Evolutionary conservation across 2,329 filamentous ascomycete genomes (phyloP).

Genomic region (Ophiostoma australiae): DNA sequence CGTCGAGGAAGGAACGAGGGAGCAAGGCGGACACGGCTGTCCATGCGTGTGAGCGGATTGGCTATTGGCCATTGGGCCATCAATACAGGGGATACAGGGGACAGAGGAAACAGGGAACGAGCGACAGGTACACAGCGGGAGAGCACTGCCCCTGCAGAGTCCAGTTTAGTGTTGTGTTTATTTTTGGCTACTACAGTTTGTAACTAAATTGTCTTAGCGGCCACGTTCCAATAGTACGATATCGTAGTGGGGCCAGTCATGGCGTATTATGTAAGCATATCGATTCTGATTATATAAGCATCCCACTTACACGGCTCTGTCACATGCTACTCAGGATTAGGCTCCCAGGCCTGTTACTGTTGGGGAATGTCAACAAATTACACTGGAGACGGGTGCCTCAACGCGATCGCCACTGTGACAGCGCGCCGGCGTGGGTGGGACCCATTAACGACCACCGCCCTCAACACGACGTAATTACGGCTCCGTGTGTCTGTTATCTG

Average conservation of each 20-base stretch:
- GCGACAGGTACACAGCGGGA: not conserved
- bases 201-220: not conserved
- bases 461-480: not conserved
- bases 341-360: not conserved
- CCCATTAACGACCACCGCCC: slow-evolving; percentile 1
- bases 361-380: slow-evolving; percentile 14
- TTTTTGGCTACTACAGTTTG: not conserved
- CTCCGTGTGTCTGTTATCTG: not conserved
- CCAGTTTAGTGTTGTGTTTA: not conserved
- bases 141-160: slow-evolving; percentile 10
- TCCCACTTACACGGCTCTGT: not conserved
- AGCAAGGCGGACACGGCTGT: slow-evolving; percentile 6
- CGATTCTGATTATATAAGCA: not conserved
- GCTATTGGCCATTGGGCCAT: not conserved
- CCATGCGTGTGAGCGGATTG: slow-evolving; percentile 5
- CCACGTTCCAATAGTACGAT: not conserved
- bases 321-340: slow-evolving; percentile 3
- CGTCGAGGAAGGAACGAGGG: slow-evolving; percentile 8
- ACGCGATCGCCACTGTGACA: slow-evolving; percentile 9
- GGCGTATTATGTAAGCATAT: not conserved
- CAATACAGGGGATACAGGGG: not conserved
- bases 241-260: not conserved
- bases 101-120: not conserved
- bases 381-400: slow-evolving; percentile 11
- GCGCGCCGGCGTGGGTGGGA: not conserved